Conservation (phyloP, 352 stramenopile genomes). For the Globisporangium okanoganense region DNA sequence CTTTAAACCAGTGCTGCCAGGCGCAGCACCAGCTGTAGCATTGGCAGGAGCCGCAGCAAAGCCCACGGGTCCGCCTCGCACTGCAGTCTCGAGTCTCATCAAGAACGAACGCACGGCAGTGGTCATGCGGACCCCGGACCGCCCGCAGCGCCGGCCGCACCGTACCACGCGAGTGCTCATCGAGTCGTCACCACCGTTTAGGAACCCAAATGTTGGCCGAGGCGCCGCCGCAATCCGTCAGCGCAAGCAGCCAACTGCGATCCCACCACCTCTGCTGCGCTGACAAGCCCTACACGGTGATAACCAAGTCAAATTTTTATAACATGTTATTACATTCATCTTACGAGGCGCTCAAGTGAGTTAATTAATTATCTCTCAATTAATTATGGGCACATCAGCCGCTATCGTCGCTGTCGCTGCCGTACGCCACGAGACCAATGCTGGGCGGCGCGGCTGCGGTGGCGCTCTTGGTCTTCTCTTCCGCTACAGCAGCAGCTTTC, state of each 20-base stretch:
- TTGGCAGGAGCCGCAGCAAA: background rate
- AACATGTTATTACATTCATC: no score
- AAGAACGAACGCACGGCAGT: conserved; percentile 22
- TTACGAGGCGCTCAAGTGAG: background rate
- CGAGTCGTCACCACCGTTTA: conserved; percentile 72
- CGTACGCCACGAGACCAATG: conserved; percentile 57
- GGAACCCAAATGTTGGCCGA: conserved; percentile 31
- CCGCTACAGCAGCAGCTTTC: conserved; percentile 13
- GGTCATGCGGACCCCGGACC: conserved; percentile 78
- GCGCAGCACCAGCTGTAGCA: background rate
- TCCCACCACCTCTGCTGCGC: conserved; percentile 22
- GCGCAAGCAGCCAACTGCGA: conserved; percentile 18
- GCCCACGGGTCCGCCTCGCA: conserved; percentile 1
- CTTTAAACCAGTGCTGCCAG: conserved; percentile 8
- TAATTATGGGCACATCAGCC: conserved; percentile 6
- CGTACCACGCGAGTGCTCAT: conserved; percentile 52
- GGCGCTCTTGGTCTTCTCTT: conserved; percentile 13
- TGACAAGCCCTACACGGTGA: background rate
- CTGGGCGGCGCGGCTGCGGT: conserved; percentile 7
- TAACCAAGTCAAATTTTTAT: no score
- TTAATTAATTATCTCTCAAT: no score
- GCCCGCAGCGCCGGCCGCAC: conserved; percentile 47
- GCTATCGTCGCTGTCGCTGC: conserved; percentile 69
- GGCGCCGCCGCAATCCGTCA: conserved; percentile 12
- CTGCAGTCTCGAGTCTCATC: conserved; percentile 10